phyloP scores from a whole-genome alignment of 306 rosid species.

The Adenanthera pavonina region DNA sequence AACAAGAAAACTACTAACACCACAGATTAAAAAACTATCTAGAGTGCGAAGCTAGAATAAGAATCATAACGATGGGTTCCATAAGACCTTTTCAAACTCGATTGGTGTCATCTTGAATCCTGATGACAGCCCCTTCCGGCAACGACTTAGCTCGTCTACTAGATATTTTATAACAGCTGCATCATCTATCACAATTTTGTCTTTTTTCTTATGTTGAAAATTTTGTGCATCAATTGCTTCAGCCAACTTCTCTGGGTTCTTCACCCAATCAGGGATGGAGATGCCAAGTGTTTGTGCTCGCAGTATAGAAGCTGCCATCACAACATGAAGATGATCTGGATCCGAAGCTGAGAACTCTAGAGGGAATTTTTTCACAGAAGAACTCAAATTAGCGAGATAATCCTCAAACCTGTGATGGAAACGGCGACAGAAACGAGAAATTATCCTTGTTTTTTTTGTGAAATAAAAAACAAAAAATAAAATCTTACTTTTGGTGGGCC shows the following conservation, averaged over 20 bases:
- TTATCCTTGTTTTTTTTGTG: too few species aligned
- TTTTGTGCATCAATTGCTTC: constrained; percentile 85
- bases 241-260: constrained; percentile 69
- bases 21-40: background rate
- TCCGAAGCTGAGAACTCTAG: constrained; percentile 84
- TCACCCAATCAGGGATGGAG: constrained; percentile 85
- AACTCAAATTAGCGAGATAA: constrained; percentile 92
- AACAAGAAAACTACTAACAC: background rate
- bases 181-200: constrained; percentile 87
- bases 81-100: constrained; percentile 86
- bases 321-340: constrained; percentile 72
- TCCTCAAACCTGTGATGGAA: constrained; percentile 97
- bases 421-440: too few species aligned
- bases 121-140: constrained; percentile 53
- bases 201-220: constrained; percentile 84
- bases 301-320: constrained; percentile 79
- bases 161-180: constrained; percentile 79
- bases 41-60: background rate
- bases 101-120: constrained; percentile 94
- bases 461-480: background rate
- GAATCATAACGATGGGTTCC: constrained; percentile 15
- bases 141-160: constrained; percentile 64
- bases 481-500: constrained; percentile 85
- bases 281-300: constrained; percentile 94
- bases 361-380: constrained; percentile 96